phyloP scores from a whole-genome alignment of 352 stramenopile species.

The Globisporangium alternatum region DNA sequence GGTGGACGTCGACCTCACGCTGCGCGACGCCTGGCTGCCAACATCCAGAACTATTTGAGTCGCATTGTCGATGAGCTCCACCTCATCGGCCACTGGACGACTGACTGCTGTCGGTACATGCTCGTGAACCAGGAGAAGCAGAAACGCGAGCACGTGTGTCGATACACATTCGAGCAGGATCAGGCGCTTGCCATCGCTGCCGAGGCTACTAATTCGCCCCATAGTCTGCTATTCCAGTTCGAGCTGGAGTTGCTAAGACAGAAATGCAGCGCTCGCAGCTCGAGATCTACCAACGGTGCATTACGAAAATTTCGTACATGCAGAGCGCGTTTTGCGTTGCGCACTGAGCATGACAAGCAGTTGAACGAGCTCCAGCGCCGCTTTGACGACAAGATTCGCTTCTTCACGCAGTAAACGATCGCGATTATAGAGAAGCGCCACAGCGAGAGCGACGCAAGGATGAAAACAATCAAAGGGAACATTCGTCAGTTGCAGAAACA shows the following conservation, averaged over 20 bases:
- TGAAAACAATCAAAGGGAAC: slow-evolving; percentile 15
- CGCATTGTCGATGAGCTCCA: slow-evolving; percentile 56
- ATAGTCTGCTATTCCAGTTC: slow-evolving; percentile 25
- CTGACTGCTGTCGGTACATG: slow-evolving; percentile 17
- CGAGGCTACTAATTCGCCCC: neutral
- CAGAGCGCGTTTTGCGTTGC: slow-evolving; percentile 27
- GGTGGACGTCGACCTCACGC: slow-evolving; percentile 33
- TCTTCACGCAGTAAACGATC: slow-evolving; percentile 28
- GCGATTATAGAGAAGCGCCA: slow-evolving; percentile 23
- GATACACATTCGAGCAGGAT: neutral
- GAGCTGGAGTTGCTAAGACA: slow-evolving; percentile 36
- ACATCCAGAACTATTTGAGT: slow-evolving; percentile 42
- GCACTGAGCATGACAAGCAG: slow-evolving; percentile 23
- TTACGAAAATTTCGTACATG: slow-evolving; percentile 28
- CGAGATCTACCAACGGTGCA: slow-evolving; percentile 30
- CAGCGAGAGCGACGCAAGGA: slow-evolving; percentile 18
- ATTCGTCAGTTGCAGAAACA: slow-evolving; percentile 31
- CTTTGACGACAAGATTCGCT: slow-evolving; percentile 33
- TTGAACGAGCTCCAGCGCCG: slow-evolving; percentile 25
- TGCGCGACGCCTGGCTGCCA: slow-evolving; percentile 26
- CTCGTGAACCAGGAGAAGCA: slow-evolving; percentile 12
- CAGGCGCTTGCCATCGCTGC: neutral
- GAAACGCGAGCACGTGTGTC: neutral
- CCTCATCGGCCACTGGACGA: slow-evolving; percentile 42
- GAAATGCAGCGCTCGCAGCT: slow-evolving; percentile 25